A percentile compares a stretch with the other conserved stretches of the same genome.
Evolutionary conservation across 495 filamentous ascomycete species (phyloP).

Genomic region (Hypoxylon crocopeplum): DNA sequence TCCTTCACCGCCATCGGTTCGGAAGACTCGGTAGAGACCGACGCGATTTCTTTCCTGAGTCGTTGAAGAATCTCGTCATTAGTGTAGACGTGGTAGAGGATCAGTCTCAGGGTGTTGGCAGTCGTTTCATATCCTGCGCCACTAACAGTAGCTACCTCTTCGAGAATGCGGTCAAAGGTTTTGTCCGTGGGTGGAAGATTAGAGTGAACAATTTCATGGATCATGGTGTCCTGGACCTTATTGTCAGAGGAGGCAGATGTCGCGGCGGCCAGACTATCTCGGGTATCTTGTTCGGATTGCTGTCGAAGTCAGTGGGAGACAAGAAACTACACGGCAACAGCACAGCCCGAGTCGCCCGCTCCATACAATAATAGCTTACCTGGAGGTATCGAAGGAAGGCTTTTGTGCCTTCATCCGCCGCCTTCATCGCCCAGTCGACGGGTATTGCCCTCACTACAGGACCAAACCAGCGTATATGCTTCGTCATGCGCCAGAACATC

Average conservation of each 20-base stretch:
- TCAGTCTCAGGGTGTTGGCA: slow-evolving; percentile 30
- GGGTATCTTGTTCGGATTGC: slow-evolving; percentile 1
- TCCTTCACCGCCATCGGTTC: background rate
- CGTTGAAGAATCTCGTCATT: slow-evolving; percentile 26
- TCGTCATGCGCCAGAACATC: slow-evolving; percentile 37
- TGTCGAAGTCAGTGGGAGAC: background rate
- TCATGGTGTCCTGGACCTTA: slow-evolving; percentile 25
- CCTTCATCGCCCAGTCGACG: slow-evolving; percentile 29
- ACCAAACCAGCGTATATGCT: slow-evolving; percentile 40
- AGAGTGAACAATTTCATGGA: slow-evolving; percentile 37
- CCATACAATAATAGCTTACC: slow-evolving; percentile 4
- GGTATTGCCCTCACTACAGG: too few relatives aligned
- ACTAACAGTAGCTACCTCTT: slow-evolving; percentile 35
- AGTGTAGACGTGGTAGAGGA: slow-evolving; percentile 35
- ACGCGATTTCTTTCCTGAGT: slow-evolving; percentile 26
- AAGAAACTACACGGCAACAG: background rate
- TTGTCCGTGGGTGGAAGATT: slow-evolving; percentile 38
- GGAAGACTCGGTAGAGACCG: background rate
- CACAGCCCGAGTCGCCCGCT: background rate
- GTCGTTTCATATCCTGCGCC: slow-evolving; percentile 41
- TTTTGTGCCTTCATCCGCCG: slow-evolving; percentile 27
- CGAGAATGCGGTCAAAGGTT: slow-evolving; percentile 26
- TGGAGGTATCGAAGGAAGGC: slow-evolving; percentile 36
- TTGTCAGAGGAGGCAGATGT: slow-evolving; percentile 16
- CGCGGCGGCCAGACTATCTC: background rate